These are phyloP conservation scores for Colletotrichum phormii DNA, from an alignment of 2,329 filamentous ascomycete species.

Conservation along the genomic window DNA sequence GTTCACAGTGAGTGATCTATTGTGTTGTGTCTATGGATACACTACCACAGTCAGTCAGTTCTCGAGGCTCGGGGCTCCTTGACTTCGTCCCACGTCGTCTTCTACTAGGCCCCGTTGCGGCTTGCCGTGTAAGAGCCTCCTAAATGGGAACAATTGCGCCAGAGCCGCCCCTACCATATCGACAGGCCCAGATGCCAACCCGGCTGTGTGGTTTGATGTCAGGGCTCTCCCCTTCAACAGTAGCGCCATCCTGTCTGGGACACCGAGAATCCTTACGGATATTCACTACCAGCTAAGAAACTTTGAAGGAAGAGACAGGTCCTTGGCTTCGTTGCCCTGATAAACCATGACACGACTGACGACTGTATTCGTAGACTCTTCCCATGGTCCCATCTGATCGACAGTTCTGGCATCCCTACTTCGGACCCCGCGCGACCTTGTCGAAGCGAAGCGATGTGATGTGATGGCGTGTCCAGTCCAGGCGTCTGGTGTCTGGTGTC, in stretches of 20 bases:
- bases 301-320: background rate
- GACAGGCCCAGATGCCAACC: constrained; percentile 32
- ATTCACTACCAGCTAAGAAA: background rate
- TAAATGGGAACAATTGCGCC: constrained; percentile 17
- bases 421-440: background rate
- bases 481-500: constrained; percentile 1
- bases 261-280: background rate
- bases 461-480: constrained; percentile 4
- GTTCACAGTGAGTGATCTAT: background rate
- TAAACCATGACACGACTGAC: background rate
- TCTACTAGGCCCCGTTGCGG: background rate
- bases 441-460: background rate
- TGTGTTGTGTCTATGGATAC: background rate
- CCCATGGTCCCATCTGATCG: constrained; percentile 2
- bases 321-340: background rate
- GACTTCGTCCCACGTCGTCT: constrained; percentile 4
- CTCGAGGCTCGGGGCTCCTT: background rate
- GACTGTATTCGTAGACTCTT: background rate
- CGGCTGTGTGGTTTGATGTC: constrained; percentile 48
- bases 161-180: constrained; percentile 5
- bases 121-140: constrained; percentile 28
- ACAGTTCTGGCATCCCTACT: background rate
- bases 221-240: constrained; percentile 23
- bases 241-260: background rate
- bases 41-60: background rate